These are phyloP conservation scores for Rhizopogon sp. DNA, from an alignment of 768 basidiomycete species.

Conservation along the genomic window DNA sequence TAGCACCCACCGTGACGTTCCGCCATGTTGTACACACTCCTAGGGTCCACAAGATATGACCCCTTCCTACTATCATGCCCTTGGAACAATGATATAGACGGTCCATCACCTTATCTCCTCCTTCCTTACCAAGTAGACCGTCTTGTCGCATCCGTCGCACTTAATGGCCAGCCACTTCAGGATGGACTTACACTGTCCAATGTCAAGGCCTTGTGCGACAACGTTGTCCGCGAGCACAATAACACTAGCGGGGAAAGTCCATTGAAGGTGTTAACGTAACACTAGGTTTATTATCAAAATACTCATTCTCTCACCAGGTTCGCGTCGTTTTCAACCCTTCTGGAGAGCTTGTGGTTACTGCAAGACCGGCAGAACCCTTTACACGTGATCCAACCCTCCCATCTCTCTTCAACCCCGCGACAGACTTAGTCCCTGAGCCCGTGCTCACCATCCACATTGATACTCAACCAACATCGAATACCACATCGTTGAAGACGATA, in stretches of 20 bases:
- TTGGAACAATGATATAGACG: slow-evolving; percentile 56
- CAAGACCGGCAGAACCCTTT: slow-evolving; percentile 28
- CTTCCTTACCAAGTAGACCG: slow-evolving; percentile 59
- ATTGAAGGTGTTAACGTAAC: slow-evolving; percentile 17
- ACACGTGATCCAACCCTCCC: slow-evolving; percentile 34
- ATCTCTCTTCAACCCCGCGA: slow-evolving; percentile 31
- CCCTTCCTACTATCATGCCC: slow-evolving; percentile 32
- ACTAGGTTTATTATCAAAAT: neutral
- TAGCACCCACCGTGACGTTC: neutral
- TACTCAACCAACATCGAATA: slow-evolving; percentile 44
- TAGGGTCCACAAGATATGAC: slow-evolving; percentile 62
- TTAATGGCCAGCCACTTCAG: slow-evolving; percentile 46
- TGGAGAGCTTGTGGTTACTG: slow-evolving; percentile 32
- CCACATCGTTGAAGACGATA: slow-evolving; percentile 67
- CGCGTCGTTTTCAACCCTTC: slow-evolving; percentile 44
- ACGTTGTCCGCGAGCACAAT: slow-evolving; percentile 32
- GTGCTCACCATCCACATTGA: slow-evolving; percentile 52
- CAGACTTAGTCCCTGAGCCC: slow-evolving; percentile 33
- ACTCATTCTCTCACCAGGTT: slow-evolving; percentile 32
- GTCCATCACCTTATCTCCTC: slow-evolving; percentile 59
- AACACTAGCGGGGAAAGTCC: slow-evolving; percentile 3
- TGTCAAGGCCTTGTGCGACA: slow-evolving; percentile 41
- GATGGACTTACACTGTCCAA: slow-evolving; percentile 30
- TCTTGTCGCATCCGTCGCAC: slow-evolving; percentile 42
- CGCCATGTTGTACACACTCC: slow-evolving; percentile 24